Evolutionary conservation across 2,329 filamentous ascomycete species (phyloP).

Genomic region (Aaosphaeria pasadenensis): DNA sequence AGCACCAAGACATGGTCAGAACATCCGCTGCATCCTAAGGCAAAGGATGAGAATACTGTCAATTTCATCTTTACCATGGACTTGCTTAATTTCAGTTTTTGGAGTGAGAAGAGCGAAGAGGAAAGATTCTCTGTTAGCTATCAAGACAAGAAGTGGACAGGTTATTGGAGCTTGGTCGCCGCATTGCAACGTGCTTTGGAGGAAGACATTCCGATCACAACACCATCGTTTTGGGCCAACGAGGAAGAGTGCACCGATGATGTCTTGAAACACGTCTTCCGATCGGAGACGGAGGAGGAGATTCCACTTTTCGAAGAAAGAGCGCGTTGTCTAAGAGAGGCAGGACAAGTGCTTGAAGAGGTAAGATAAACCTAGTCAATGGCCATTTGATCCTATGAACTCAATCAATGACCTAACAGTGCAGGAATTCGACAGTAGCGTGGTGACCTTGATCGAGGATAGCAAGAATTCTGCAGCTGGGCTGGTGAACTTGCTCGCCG

Average conservation of each 20-base stretch:
- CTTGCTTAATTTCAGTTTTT: constrained; percentile 94
- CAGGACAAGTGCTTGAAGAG: constrained; percentile 74
- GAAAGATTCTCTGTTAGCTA: constrained; percentile 84
- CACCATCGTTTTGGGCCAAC: constrained; percentile 80
- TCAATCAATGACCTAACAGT: constrained; percentile 11
- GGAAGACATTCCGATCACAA: constrained; percentile 87
- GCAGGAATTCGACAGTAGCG: constrained; percentile 72
- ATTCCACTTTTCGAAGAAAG: constrained; percentile 82
- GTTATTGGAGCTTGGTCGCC: constrained; percentile 93
- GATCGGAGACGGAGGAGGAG: constrained; percentile 79
- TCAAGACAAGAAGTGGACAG: constrained; percentile 77
- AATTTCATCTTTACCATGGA: constrained; percentile 98
- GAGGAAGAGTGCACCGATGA: constrained; percentile 74
- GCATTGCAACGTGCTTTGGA: constrained; percentile 82
- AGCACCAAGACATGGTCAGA: constrained; percentile 82
- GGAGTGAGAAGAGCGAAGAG: constrained; percentile 69
- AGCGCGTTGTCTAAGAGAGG: constrained; percentile 76
- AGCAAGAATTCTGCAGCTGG: constrained; percentile 77
- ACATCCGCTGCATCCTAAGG: constrained; percentile 85
- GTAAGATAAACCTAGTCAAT: constrained; percentile 43
- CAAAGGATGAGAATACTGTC: constrained; percentile 74
- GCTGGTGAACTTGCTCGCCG: constrained; percentile 80
- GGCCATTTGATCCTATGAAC: neutral
- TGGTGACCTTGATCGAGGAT: constrained; percentile 68
- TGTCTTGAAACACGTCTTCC: constrained; percentile 72